Evolutionary conservation across 1,284 basidiomycete genomes (phyloP).

Genomic region (Cryptococcus sp.): DNA sequence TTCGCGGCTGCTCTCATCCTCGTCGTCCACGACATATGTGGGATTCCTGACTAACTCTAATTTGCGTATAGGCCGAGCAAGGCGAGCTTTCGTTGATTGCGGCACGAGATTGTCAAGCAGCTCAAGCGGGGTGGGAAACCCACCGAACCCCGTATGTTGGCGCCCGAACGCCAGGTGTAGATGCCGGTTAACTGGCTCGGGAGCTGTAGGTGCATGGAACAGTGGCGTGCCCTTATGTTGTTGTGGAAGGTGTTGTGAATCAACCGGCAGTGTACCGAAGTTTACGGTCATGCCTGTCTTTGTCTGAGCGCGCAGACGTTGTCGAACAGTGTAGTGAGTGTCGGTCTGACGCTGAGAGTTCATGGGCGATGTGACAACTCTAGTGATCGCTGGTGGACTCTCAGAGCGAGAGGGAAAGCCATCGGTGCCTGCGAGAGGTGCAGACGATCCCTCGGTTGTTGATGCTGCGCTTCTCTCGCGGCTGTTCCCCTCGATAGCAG

Average conservation of each 20-base stretch:
- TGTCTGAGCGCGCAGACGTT: neutral
- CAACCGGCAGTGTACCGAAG: no score
- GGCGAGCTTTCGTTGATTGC: slow-evolving; percentile 2
- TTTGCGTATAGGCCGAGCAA: slow-evolving; percentile 13
- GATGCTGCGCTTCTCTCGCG: slow-evolving; percentile 3
- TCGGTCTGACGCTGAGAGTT: neutral
- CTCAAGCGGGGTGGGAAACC: slow-evolving; percentile 27
- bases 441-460: slow-evolving; percentile 11
- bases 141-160: slow-evolving; percentile 28
- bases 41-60: slow-evolving; percentile 7
- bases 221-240: neutral
- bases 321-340: slow-evolving; percentile 4
- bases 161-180: slow-evolving; percentile 3
- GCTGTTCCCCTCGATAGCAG: no score
- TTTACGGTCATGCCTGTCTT: no score
- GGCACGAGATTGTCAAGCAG: slow-evolving; percentile 18
- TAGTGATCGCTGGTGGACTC: slow-evolving; percentile 6
- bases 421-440: neutral
- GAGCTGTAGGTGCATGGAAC: neutral
- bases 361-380: neutral
- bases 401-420: slow-evolving; percentile 4
- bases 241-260: no score
- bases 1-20: slow-evolving; percentile 5
- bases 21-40: slow-evolving; percentile 2
- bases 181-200: slow-evolving; percentile 4